These are phyloP conservation scores for Gentiana dahurica DNA, from an alignment of 257 asterid genomes.

Conservation along the genomic window DNA sequence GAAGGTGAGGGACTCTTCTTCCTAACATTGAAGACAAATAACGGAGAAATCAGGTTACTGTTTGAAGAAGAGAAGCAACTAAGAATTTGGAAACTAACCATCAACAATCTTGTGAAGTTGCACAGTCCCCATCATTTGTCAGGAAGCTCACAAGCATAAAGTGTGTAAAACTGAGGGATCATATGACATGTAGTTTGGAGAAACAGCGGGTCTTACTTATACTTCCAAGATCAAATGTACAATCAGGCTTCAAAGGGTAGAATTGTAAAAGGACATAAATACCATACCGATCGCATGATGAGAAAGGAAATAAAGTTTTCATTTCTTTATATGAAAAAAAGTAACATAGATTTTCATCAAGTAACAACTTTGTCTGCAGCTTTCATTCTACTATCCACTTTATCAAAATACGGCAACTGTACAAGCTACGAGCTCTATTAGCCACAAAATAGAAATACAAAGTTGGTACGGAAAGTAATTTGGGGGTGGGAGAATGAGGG, in stretches of 20 bases:
- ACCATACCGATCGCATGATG: no score
- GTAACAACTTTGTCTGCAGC: not conserved
- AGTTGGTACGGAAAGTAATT: not conserved
- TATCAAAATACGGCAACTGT: conserved; percentile 2
- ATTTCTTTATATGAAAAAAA: no score
- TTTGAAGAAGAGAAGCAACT: conserved; percentile 47
- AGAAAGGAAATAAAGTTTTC: no score
- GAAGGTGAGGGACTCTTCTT: conserved; percentile 24
- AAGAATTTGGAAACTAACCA: conserved; percentile 40
- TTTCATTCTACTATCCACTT: not conserved
- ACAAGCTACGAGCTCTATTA: not conserved
- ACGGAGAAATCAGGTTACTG: conserved; percentile 39
- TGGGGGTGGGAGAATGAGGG: not conserved
- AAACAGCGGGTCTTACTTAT: no score
- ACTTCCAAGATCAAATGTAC: no score
- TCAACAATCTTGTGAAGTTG: conserved; percentile 36
- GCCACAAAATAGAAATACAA: not conserved
- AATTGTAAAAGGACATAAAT: no score
- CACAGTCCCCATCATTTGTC: conserved; percentile 5
- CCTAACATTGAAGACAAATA: conserved; percentile 35
- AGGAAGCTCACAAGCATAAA: not conserved
- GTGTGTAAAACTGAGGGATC: no score
- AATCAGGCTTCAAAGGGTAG: no score
- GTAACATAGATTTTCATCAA: no score
- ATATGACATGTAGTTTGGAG: no score